These are phyloP conservation scores for Saccharomycopsis crataegensis DNA, from an alignment of 1,139 yeast genomes.

Conservation along the genomic window DNA sequence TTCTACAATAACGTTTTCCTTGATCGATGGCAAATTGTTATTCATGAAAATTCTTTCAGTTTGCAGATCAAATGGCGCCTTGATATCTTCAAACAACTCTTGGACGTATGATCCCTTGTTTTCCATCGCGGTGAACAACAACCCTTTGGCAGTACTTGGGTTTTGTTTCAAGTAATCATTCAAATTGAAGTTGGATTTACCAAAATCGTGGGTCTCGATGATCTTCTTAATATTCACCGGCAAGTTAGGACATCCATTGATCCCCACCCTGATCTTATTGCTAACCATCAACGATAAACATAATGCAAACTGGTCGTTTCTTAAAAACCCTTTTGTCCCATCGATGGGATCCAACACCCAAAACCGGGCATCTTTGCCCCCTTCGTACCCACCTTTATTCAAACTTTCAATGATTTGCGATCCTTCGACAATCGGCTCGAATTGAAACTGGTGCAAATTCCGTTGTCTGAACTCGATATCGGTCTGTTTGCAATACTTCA, in stretches of 20 bases:
- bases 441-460: slow-evolving; percentile 15
- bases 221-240: slow-evolving; percentile 40
- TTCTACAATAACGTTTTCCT: slow-evolving; percentile 60
- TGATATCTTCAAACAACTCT: slow-evolving; percentile 30
- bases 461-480: slow-evolving; percentile 28
- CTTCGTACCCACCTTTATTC: slow-evolving; percentile 23
- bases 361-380: slow-evolving; percentile 39
- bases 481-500: slow-evolving; percentile 41
- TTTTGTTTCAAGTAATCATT: slow-evolving; percentile 10
- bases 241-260: slow-evolving; percentile 93
- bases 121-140: slow-evolving; percentile 68
- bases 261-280: slow-evolving; percentile 81
- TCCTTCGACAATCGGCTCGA: slow-evolving; percentile 20
- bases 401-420: slow-evolving; percentile 29
- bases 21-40: slow-evolving; percentile 31
- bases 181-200: slow-evolving; percentile 24
- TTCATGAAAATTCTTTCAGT: slow-evolving; percentile 38
- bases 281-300: slow-evolving; percentile 85
- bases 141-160: slow-evolving; percentile 39
- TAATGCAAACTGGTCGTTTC: slow-evolving; percentile 96
- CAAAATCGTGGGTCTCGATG: slow-evolving; percentile 21
- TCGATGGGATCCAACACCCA: slow-evolving; percentile 99
- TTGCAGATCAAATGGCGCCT: slow-evolving; percentile 32
- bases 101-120: slow-evolving; percentile 58
- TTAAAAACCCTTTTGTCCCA: slow-evolving; percentile 92